These are phyloP conservation scores for Somion occarium DNA, from an alignment of 1,284 basidiomycete species.

Conservation along the genomic window DNA sequence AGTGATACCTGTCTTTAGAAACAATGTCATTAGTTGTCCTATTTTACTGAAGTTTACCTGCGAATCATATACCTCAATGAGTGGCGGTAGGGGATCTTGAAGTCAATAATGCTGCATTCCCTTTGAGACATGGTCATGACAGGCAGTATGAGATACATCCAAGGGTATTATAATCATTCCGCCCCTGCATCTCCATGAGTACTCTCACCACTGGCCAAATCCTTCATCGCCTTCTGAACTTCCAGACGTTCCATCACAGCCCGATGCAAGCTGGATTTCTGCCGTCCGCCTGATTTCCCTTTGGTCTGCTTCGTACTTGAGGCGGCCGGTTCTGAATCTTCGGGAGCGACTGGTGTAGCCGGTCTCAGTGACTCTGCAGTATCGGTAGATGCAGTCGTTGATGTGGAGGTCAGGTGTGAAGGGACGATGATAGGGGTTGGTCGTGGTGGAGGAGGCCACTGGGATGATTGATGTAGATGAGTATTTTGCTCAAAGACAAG, in stretches of 20 bases:
- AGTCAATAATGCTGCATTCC: too few relatives aligned
- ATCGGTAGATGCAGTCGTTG: slow-evolving; percentile 4
- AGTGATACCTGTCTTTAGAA: too few relatives aligned
- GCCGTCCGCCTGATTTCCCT: slow-evolving; percentile 24
- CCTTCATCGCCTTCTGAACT: slow-evolving; percentile 67
- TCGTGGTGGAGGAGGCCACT: slow-evolving; percentile 80
- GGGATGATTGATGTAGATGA: background rate
- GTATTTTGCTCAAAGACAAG: background rate
- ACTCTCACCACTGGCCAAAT: slow-evolving; percentile 34
- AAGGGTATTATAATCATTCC: too few relatives aligned
- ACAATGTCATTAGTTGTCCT: too few relatives aligned
- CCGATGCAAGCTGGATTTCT: slow-evolving; percentile 61
- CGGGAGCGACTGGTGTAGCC: slow-evolving; percentile 1
- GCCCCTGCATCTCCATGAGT: background rate
- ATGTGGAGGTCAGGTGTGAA: slow-evolving; percentile 46
- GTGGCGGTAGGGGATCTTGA: too few relatives aligned
- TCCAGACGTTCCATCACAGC: slow-evolving; percentile 72
- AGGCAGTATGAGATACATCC: too few relatives aligned
- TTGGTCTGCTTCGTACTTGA: slow-evolving; percentile 10
- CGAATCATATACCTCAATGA: too few relatives aligned
- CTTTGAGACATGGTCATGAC: too few relatives aligned
- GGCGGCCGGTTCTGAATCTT: background rate
- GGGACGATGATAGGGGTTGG: slow-evolving; percentile 70
- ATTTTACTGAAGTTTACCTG: too few relatives aligned
- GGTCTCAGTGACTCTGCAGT: background rate